phyloP scores from a whole-genome alignment of 345 rosid species.

The Eucalyptus melliodora region DNA sequence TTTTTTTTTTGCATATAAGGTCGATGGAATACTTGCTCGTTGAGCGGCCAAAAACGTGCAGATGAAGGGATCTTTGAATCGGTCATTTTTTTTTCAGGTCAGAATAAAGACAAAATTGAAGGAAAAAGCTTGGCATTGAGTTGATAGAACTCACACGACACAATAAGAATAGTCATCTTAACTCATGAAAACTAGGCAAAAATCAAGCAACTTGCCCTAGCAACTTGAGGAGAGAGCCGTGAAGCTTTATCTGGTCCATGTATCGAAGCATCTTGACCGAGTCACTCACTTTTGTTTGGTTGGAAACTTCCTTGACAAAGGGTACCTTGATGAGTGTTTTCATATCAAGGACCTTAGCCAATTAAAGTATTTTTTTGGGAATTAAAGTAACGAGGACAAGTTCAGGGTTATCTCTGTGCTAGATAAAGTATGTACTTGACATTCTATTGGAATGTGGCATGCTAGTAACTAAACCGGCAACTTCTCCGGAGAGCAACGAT shows the following conservation, averaged over 20 bases:
- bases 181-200: background rate
- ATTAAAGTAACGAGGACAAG: background rate
- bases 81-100: background rate
- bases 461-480: too few species aligned
- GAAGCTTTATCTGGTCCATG: background rate
- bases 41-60: too few species aligned
- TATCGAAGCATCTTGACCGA: background rate
- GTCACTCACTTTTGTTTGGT: background rate
- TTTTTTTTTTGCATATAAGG: too few species aligned
- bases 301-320: background rate
- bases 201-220: background rate
- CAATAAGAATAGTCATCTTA: background rate
- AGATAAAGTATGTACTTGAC: too few species aligned
- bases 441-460: too few species aligned
- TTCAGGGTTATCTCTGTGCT: too few species aligned
- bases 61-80: background rate
- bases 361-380: background rate
- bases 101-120: background rate
- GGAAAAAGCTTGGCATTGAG: background rate
- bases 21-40: too few species aligned
- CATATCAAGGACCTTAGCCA: background rate
- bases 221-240: background rate
- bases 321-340: background rate
- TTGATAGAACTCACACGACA: background rate
- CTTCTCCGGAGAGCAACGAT: too few species aligned